phyloP scores from a whole-genome alignment of 2,329 filamentous ascomycete species.

The Hymenoscyphus scutula region DNA sequence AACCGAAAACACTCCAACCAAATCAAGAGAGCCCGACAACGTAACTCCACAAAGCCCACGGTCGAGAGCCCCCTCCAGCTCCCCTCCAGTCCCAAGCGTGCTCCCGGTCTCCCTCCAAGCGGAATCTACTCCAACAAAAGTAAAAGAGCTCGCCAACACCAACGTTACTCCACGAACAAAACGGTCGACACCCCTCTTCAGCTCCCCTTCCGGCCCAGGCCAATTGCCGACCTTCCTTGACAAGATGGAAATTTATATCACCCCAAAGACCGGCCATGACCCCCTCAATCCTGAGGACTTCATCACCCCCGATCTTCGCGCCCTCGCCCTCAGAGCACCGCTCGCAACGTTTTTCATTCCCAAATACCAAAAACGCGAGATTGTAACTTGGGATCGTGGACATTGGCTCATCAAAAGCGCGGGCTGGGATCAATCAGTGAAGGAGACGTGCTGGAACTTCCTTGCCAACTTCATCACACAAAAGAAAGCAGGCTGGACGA shows the following conservation, averaged over 20 bases:
- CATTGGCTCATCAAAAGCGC: slow-evolving; percentile 68
- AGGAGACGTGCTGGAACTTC: slow-evolving; percentile 59
- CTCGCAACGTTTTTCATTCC: slow-evolving; percentile 55
- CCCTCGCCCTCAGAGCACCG: slow-evolving; percentile 52
- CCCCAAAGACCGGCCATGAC: slow-evolving; percentile 47
- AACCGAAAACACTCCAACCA: background rate
- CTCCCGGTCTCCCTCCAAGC: too few relatives aligned
- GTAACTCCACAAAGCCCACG: background rate
- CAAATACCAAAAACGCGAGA: slow-evolving; percentile 44
- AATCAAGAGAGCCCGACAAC: background rate
- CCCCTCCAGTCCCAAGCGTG: background rate
- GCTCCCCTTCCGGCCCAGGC: background rate
- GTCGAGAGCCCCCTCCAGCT: background rate
- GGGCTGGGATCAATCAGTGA: slow-evolving; percentile 49
- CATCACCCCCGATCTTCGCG: slow-evolving; percentile 53
- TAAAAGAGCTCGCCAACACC: background rate
- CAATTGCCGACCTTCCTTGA: background rate
- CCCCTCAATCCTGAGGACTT: slow-evolving; percentile 48
- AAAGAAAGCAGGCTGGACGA: slow-evolving; percentile 65
- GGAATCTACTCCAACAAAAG: background rate
- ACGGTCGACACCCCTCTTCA: background rate
- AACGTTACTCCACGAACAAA: background rate
- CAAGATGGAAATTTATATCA: slow-evolving; percentile 50
- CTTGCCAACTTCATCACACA: slow-evolving; percentile 57
- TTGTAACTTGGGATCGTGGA: slow-evolving; percentile 67